These are phyloP conservation scores for Phytopythium boreale DNA, from an alignment of 352 stramenopile species.

Conservation along the genomic window DNA sequence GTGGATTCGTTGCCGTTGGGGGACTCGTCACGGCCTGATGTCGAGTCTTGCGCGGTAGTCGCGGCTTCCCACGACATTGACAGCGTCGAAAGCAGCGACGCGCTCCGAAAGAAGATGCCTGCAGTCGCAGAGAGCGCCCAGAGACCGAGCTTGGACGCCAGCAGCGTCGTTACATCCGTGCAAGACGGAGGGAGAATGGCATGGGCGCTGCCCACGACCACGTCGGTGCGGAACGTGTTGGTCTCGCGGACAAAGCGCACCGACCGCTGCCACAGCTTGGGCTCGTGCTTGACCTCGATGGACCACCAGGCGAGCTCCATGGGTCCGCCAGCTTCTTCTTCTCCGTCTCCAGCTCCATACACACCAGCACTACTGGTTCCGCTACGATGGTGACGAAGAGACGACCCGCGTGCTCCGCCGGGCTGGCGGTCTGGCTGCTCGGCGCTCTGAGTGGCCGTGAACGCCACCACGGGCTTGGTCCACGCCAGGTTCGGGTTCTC, in stretches of 20 bases:
- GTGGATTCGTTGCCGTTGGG: background rate
- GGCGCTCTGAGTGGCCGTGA: conserved; percentile 36
- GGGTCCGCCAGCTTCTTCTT: conserved; percentile 21
- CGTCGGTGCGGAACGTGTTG: conserved; percentile 74
- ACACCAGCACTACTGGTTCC: background rate
- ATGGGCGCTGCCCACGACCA: conserved; percentile 68
- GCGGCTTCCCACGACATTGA: conserved; percentile 28
- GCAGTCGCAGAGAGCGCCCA: conserved; percentile 57
- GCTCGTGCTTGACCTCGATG: conserved; percentile 52
- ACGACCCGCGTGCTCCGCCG: background rate
- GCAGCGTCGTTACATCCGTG: conserved; percentile 33
- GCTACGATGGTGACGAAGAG: background rate
- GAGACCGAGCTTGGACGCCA: conserved; percentile 60
- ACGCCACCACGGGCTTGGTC: conserved; percentile 62
- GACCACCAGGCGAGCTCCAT: conserved; percentile 80
- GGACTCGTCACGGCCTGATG: conserved; percentile 12
- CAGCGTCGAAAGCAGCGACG: conserved; percentile 35
- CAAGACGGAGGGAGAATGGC: conserved; percentile 14
- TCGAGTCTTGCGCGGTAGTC: background rate
- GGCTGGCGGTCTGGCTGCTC: background rate
- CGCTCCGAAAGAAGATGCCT: conserved; percentile 64
- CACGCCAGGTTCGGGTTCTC: conserved; percentile 83
- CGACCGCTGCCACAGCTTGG: conserved; percentile 63
- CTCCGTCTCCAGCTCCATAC: background rate
- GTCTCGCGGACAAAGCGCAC: conserved; percentile 67